A percentile compares a stretch with the other conserved stretches of the same genome.
Evolutionary conservation across 495 filamentous ascomycete species (phyloP).

Genomic region (Aspergillus affinis): DNA sequence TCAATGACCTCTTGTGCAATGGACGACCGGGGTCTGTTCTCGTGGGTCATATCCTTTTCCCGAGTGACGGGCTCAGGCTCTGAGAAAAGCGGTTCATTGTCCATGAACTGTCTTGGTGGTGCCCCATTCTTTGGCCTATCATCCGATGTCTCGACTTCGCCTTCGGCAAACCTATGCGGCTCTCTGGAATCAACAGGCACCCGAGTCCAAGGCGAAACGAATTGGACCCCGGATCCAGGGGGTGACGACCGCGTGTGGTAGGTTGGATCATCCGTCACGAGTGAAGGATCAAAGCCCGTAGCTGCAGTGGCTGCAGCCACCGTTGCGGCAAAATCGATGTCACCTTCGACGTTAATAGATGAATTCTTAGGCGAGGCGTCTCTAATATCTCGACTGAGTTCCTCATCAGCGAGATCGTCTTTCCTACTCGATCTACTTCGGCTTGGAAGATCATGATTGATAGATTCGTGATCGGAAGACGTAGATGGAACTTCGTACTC

Average conservation of each 20-base stretch:
- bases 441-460: conserved; percentile 26
- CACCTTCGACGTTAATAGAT: conserved; percentile 39
- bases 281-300: conserved; percentile 68
- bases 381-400: neutral
- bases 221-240: conserved; percentile 48
- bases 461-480: conserved; percentile 42
- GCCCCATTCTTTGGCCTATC: conserved; percentile 14
- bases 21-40: conserved; percentile 15
- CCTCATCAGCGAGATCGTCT: conserved; percentile 1
- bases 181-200: conserved; percentile 36
- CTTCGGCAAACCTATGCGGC: conserved; percentile 35
- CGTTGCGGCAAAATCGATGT: conserved; percentile 67
- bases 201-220: conserved; percentile 47
- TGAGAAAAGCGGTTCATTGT: conserved; percentile 23
- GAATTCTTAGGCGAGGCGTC: conserved; percentile 15
- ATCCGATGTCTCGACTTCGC: conserved; percentile 27
- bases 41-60: conserved; percentile 3
- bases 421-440: conserved; percentile 22
- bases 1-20: conserved; percentile 34
- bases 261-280: conserved; percentile 63
- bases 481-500: conserved; percentile 59
- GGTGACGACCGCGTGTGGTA: conserved; percentile 66
- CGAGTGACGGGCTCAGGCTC: conserved; percentile 21
- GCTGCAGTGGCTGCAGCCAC: conserved; percentile 68
- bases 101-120: conserved; percentile 12